Evolutionary conservation across 352 stramenopile species (phyloP), one percentile per base, ranked within the genome.

Genomic region (Aphanomyces stellatus): DNA sequence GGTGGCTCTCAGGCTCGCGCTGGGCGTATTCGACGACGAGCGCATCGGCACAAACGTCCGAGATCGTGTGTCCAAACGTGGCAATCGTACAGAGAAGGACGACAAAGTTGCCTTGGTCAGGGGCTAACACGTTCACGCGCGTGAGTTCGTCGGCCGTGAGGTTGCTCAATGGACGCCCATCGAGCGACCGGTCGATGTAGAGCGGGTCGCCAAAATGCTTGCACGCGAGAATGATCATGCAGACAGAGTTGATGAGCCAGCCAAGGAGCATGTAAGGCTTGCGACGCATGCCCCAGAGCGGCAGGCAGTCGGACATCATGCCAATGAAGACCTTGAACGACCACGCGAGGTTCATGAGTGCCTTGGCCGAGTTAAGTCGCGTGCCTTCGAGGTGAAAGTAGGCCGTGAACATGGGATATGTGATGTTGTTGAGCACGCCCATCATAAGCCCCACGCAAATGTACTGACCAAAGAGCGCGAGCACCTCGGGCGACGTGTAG

Each of bases 191-290:
- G 25, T 65, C 37, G 19, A 15, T 51, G 59, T 65, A 90, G 62
- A 86, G 88, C 41, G 72, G 72, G 2, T 74, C 66, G 28, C 71
- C 71, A 15, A 84, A 69, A 4, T 73, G 60, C 24, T 80, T 31
- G 5, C 71, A 65, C 0, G 77, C 75, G 69, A 85, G 71, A 8
- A 77, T 28, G 46, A 83, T 69, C 42, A 65, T 78, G 28, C 70
- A 76, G n/a, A 78, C 24, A 2, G 69, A 49, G 19, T 68, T 72
- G 10, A 87, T 51, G 13, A 68, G 8, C 78, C 81, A 88, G 19
- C 87, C 88, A 55, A 93, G 77, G 27, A 87, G 72, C 65, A 96
- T 90, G 72, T 93, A 95, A 24, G 81, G 84, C 51, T 88, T 88
- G 15, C 87, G 76, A 43, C 86, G 87, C 53, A 86, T 85, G 25